phyloP scores from a whole-genome alignment of 2,329 filamentous ascomycete genomes.

The Ceratocystis cacaofunesta region DNA sequence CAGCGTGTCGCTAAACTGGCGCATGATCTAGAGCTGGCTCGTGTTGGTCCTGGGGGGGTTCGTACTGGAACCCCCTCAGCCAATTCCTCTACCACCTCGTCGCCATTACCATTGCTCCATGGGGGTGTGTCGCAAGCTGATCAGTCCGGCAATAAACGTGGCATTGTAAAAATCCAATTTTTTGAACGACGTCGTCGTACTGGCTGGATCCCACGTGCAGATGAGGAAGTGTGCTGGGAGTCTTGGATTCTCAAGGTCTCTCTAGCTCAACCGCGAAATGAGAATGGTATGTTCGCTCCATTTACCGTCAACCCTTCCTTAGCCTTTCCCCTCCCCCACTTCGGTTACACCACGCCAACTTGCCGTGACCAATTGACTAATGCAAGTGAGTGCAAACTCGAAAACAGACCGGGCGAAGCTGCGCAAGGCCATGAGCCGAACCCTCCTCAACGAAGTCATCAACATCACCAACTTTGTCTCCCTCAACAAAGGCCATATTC shows the following conservation, averaged over 20 bases:
- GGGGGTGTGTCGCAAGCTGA: conserved; percentile 11
- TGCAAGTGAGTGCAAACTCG: neutral
- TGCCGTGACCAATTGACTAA: neutral
- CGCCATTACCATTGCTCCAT: conserved; percentile 11
- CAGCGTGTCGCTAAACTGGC: conserved; percentile 60
- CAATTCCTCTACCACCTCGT: conserved; percentile 1
- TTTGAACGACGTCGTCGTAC: conserved; percentile 83
- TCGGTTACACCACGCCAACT: conserved; percentile 4
- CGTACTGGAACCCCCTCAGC: conserved; percentile 17
- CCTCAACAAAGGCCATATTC: conserved; percentile 85
- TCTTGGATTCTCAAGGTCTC: conserved; percentile 88
- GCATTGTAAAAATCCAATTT: conserved; percentile 77
- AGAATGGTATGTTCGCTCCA: conserved; percentile 51
- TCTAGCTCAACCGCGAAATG: conserved; percentile 76
- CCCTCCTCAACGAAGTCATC: conserved; percentile 70
- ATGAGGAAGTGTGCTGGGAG: conserved; percentile 96
- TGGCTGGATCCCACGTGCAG: conserved; percentile 61
- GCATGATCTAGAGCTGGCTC: conserved; percentile 12
- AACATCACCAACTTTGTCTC: conserved; percentile 84
- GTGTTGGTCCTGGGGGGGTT: conserved; percentile 17
- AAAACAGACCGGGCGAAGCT: conserved; percentile 67
- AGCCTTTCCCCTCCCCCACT: neutral
- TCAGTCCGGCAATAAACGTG: conserved; percentile 44
- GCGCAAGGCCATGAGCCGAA: conserved; percentile 78
- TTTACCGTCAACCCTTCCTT: neutral